Conservation (phyloP, 2,329 filamentous ascomycete genomes). For the Talaromyces sp. region DNA sequence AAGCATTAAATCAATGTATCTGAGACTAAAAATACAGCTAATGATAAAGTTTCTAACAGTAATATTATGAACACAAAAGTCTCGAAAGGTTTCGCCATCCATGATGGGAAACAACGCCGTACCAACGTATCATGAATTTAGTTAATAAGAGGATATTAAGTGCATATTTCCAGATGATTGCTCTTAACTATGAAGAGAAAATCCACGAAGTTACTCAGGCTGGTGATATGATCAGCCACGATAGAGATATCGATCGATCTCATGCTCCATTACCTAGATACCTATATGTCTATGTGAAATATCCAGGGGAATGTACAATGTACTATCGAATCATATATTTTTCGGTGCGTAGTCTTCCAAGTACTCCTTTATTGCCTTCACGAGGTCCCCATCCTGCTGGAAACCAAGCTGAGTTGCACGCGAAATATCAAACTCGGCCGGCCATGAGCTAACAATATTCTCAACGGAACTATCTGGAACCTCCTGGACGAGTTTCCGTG, state of each 20-base stretch:
- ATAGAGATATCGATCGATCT: too few species aligned
- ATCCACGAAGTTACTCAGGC: not conserved
- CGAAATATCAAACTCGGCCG: conserved; percentile 10
- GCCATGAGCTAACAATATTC: conserved; percentile 5
- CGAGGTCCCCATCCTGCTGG: not conserved
- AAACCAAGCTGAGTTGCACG: conserved; percentile 8
- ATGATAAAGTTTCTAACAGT: too few species aligned
- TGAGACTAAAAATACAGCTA: too few species aligned
- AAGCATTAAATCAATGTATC: too few species aligned
- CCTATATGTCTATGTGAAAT: not conserved
- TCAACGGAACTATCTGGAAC: not conserved
- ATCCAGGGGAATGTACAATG: not conserved
- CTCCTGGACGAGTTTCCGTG: not conserved
- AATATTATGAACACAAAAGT: too few species aligned
- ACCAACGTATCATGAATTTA: not conserved
- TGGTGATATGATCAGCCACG: not conserved
- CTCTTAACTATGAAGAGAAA: not conserved
- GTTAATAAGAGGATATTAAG: too few species aligned
- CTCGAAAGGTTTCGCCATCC: not conserved
- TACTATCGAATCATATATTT: not conserved
- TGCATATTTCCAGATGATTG: too few species aligned
- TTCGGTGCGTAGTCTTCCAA: conserved; percentile 3
- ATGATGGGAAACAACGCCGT: not conserved
- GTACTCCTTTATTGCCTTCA: conserved; percentile 4
- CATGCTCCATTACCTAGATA: not conserved